These are phyloP conservation scores for Staphylotrichum longicolle DNA, from an alignment of 495 filamentous ascomycete genomes.

Conservation along the genomic window DNA sequence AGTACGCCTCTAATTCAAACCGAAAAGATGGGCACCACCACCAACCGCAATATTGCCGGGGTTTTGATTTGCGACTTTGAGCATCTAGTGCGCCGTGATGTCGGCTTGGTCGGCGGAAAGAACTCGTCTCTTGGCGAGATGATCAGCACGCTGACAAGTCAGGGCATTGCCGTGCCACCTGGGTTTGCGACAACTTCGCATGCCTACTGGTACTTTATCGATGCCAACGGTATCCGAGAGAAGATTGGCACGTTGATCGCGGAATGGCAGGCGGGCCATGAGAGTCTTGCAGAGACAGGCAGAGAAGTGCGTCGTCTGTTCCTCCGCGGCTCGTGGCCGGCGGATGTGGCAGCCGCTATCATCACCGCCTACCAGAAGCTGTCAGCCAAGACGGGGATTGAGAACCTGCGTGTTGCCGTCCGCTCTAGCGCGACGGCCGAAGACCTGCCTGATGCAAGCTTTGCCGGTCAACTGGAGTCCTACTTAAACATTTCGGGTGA, in stretches of 20 bases:
- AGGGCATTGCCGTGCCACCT: slow-evolving; percentile 36
- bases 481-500: slow-evolving; percentile 34
- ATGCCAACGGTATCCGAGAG: slow-evolving; percentile 33
- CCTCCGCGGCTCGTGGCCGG: slow-evolving; percentile 27
- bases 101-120: slow-evolving; percentile 36
- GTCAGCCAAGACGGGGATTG: slow-evolving; percentile 9
- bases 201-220: slow-evolving; percentile 36
- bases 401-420: slow-evolving; percentile 36
- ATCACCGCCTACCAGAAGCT: slow-evolving; percentile 22
- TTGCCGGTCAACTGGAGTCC: slow-evolving; percentile 40
- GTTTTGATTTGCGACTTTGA: slow-evolving; percentile 23
- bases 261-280: slow-evolving; percentile 23
- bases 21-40: no score
- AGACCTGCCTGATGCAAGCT: slow-evolving; percentile 41
- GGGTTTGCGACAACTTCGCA: slow-evolving; percentile 38
- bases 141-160: slow-evolving; percentile 27
- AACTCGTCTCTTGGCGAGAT: slow-evolving; percentile 42
- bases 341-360: slow-evolving; percentile 21
- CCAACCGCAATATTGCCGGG: no score
- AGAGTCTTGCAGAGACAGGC: slow-evolving; percentile 25
- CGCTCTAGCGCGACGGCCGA: slow-evolving; percentile 42
- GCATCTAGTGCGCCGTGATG: slow-evolving; percentile 27
- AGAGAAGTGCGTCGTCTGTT: slow-evolving; percentile 21
- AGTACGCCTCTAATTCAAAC: no score
- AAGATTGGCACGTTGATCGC: slow-evolving; percentile 26